Evolutionary conservation across 371 early-diverging fungal species (phyloP).

Genomic region (Syncephalastrum contaminatum): DNA sequence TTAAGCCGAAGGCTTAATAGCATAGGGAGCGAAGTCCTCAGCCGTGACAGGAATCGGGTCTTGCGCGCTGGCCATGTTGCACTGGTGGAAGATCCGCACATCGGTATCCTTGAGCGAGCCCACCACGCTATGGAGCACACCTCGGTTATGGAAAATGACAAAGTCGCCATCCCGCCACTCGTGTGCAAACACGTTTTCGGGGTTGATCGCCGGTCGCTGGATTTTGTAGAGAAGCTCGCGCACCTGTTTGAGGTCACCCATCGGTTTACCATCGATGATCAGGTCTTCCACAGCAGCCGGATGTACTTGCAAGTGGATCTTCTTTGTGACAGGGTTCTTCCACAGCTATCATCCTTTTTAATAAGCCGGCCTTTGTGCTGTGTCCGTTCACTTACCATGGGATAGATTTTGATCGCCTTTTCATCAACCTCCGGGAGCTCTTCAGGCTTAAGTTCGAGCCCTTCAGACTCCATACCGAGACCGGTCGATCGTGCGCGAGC

Average conservation of each 20-base stretch:
- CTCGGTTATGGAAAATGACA: slow-evolving; percentile 52
- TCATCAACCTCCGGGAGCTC: slow-evolving; percentile 42
- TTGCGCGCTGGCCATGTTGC: slow-evolving; percentile 43
- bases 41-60: slow-evolving; percentile 42
- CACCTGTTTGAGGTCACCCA: slow-evolving; percentile 46
- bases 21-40: slow-evolving; percentile 45
- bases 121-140: slow-evolving; percentile 47
- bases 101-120: slow-evolving; percentile 43
- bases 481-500: slow-evolving; percentile 38
- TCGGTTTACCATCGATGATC: slow-evolving; percentile 50
- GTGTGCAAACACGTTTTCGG: slow-evolving; percentile 47
- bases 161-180: slow-evolving; percentile 53
- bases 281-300: slow-evolving; percentile 47
- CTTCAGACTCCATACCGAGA: slow-evolving; percentile 48
- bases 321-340: slow-evolving; percentile 51
- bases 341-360: slow-evolving; percentile 27
- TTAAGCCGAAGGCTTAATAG: slow-evolving; percentile 1
- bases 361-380: neutral
- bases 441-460: slow-evolving; percentile 33
- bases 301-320: slow-evolving; percentile 51
- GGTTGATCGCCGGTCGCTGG: slow-evolving; percentile 46
- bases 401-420: slow-evolving; percentile 43
- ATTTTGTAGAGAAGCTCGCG: slow-evolving; percentile 42
- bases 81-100: slow-evolving; percentile 47
- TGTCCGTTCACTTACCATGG: slow-evolving; percentile 35